These are phyloP conservation scores for Tuber calosporum DNA, from an alignment of 495 filamentous ascomycete species.

Conservation along the genomic window DNA sequence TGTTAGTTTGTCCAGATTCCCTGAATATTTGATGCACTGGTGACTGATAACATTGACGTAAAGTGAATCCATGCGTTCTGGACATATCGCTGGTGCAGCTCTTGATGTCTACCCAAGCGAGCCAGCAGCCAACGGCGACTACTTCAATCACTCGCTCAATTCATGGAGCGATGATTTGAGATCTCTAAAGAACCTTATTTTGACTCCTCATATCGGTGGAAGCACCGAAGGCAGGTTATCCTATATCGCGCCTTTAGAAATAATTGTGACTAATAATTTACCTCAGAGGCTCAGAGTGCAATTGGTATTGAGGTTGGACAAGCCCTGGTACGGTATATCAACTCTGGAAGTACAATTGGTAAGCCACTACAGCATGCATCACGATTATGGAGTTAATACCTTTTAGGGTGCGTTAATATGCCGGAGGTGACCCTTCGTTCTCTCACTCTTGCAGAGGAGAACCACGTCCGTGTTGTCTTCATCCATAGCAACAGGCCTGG, in stretches of 20 bases:
- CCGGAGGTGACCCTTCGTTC: slow-evolving; percentile 85
- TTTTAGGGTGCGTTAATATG: slow-evolving; percentile 60
- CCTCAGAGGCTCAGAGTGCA: slow-evolving; percentile 70
- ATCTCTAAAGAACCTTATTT: slow-evolving; percentile 77
- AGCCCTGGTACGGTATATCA: slow-evolving; percentile 83
- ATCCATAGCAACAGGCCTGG: slow-evolving; percentile 94
- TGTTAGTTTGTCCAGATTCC: slow-evolving; percentile 41
- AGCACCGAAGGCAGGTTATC: slow-evolving; percentile 67
- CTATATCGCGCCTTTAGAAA: not conserved
- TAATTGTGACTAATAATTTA: not conserved
- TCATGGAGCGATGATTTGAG: slow-evolving; percentile 74
- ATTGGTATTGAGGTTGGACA: slow-evolving; percentile 89
- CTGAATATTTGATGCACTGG: not conserved
- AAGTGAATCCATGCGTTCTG: slow-evolving; percentile 65
- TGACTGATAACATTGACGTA: not conserved
- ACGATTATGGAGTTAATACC: not conserved
- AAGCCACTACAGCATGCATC: not conserved
- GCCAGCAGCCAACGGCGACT: slow-evolving; percentile 84
- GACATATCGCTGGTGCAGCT: slow-evolving; percentile 85
- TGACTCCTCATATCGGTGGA: slow-evolving; percentile 93
- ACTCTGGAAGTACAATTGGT: slow-evolving; percentile 75
- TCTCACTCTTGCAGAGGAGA: slow-evolving; percentile 74
- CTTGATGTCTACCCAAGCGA: slow-evolving; percentile 93
- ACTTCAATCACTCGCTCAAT: slow-evolving; percentile 78
- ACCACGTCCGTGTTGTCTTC: slow-evolving; percentile 83